phyloP scores from a whole-genome alignment of 129 eudicot species.

The Apium graveolens region DNA sequence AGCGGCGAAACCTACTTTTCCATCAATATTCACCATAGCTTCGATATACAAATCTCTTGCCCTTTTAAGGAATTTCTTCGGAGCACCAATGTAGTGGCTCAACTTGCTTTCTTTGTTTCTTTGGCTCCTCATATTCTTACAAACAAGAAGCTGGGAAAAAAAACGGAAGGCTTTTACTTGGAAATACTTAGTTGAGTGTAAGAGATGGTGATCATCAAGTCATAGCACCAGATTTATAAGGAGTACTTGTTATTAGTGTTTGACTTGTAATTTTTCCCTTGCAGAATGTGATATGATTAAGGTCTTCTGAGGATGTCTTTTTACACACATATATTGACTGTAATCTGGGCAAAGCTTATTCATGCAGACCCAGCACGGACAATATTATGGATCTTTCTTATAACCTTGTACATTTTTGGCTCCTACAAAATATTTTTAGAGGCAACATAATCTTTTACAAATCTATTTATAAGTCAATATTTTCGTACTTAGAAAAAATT shows the following conservation, averaged over 20 bases:
- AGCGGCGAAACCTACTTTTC: constrained; percentile 25
- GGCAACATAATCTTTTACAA: not conserved
- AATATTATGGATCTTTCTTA: not conserved
- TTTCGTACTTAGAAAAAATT: too few species aligned
- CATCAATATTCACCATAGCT: constrained; percentile 37
- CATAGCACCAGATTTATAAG: not conserved
- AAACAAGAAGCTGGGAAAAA: not conserved
- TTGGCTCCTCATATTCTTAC: constrained; percentile 7
- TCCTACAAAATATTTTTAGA: not conserved
- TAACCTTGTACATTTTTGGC: not conserved
- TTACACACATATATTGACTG: not conserved
- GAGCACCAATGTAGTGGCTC: constrained; percentile 18
- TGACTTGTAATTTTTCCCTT: not conserved
- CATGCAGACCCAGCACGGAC: not conserved
- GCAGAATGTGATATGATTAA: not conserved
- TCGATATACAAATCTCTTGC: constrained; percentile 43
- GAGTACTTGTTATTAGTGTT: not conserved
- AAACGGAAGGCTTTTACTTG: not conserved
- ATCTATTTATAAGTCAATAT: too few species aligned
- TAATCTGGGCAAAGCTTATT: not conserved
- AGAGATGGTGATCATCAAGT: not conserved
- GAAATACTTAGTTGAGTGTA: not conserved
- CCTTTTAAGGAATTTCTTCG: constrained; percentile 28
- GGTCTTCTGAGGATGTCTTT: not conserved
- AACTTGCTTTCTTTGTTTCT: constrained; percentile 13